A percentile compares a stretch with the other conserved stretches of the same genome.
Conservation (phyloP, 805 yeast genomes). For the Clavispora asparagi region DNA sequence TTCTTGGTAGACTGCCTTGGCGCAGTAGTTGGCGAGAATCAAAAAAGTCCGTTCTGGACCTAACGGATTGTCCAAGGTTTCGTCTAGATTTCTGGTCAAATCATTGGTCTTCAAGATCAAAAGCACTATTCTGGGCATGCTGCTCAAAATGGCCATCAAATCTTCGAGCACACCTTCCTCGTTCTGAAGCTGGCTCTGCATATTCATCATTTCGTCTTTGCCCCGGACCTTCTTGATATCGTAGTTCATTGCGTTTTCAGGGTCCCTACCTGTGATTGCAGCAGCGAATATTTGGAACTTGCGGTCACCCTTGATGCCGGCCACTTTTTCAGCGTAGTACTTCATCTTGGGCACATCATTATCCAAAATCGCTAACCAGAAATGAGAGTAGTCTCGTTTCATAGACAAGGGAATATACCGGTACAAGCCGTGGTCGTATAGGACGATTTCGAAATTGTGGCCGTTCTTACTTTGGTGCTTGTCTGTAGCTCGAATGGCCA, state of each 20-base stretch:
- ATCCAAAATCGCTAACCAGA: conserved; percentile 87
- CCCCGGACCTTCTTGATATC: conserved; percentile 52
- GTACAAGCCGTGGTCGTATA: conserved; percentile 94
- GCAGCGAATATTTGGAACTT: conserved; percentile 79
- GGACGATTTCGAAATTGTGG: conserved; percentile 83
- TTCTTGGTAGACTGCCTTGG: conserved; percentile 71
- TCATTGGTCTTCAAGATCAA: conserved; percentile 92
- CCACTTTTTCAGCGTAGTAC: conserved; percentile 69
- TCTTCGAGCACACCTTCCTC: conserved; percentile 62
- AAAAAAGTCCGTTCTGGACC: conserved; percentile 86
- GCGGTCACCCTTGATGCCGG: conserved; percentile 70
- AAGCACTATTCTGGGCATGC: conserved; percentile 80
- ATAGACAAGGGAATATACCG: conserved; percentile 73
- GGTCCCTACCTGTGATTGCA: conserved; percentile 93
- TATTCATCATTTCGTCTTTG: conserved; percentile 57
- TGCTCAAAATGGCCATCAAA: conserved; percentile 71
- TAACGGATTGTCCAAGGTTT: conserved; percentile 69
- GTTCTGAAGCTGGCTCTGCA: conserved; percentile 57
- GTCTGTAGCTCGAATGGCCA: conserved; percentile 60
- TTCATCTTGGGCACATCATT: conserved; percentile 63
- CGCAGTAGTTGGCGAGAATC: conserved; percentile 88
- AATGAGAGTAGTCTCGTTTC: conserved; percentile 79
- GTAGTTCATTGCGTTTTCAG: conserved; percentile 63
- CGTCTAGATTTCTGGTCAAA: conserved; percentile 84
- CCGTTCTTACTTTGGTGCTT: conserved; percentile 20